A percentile compares a stretch with the other conserved stretches of the same genome.
Evolutionary conservation across 108 stramenopile species (phyloP).

Genomic region (Pseudonitzschia pungens): DNA sequence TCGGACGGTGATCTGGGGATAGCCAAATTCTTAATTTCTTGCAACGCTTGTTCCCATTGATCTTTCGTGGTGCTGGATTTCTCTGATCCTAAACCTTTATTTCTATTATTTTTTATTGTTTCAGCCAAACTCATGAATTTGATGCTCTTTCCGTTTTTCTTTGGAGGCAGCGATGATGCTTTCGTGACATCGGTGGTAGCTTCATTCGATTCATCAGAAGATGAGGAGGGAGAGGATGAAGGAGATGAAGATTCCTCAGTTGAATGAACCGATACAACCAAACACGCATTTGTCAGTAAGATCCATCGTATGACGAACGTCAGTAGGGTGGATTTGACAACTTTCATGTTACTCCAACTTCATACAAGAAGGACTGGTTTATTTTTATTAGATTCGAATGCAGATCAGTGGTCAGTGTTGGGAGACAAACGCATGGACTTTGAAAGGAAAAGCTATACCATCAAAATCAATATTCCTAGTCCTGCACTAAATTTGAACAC

Average conservation of each 20-base stretch:
- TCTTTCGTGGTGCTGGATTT: conserved; percentile 22
- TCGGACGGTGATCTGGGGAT: conserved; percentile 27
- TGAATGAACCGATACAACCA: not conserved
- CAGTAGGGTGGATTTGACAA: not conserved
- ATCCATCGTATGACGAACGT: conserved; percentile 3
- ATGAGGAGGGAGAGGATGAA: not conserved
- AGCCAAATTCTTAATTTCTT: conserved; percentile 53
- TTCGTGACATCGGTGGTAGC: not conserved
- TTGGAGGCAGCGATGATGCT: conserved; percentile 4
- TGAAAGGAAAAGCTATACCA: too few relatives aligned
- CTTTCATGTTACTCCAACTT: not conserved
- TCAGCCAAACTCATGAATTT: conserved; percentile 23
- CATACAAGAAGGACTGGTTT: too few relatives aligned
- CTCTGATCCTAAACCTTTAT: conserved; percentile 15
- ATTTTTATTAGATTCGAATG: too few relatives aligned
- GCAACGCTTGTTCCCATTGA: conserved; percentile 59
- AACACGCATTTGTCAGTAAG: not conserved
- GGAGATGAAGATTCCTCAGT: not conserved
- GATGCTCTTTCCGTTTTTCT: conserved; percentile 5
- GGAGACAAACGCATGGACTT: too few relatives aligned
- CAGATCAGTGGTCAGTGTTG: too few relatives aligned
- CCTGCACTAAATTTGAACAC: too few relatives aligned
- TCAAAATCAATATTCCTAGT: too few relatives aligned
- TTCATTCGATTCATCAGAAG: conserved; percentile 1
- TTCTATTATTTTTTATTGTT: conserved; percentile 22